Percentiles rank a stretch among this genome's conserved stretches.
Conservation (phyloP, 1,139 yeast species). For the Dujonia santamariae region DNA sequence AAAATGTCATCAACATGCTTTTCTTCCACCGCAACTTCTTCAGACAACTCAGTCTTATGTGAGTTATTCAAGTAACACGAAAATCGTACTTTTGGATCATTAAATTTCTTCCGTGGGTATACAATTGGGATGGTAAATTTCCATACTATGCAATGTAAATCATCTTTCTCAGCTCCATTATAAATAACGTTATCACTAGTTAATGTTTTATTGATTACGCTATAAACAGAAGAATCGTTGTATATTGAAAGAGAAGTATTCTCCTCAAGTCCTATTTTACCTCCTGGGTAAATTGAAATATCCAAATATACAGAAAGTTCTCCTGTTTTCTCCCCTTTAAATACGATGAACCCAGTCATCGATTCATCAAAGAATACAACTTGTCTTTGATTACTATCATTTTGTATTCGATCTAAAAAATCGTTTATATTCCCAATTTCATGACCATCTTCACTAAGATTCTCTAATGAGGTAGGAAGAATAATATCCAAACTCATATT, state of each 20-base stretch:
- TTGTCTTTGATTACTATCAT: constrained; percentile 6
- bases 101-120: constrained; percentile 35
- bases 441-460: not conserved
- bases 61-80: constrained; percentile 18
- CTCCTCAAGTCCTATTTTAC: constrained; percentile 12
- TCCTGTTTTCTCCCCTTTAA: constrained; percentile 13
- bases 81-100: constrained; percentile 28
- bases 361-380: constrained; percentile 39
- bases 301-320: constrained; percentile 21
- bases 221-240: too few relatives aligned
- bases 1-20: constrained; percentile 9
- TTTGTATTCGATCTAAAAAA: not conserved
- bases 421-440: not conserved
- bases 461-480: constrained; percentile 6
- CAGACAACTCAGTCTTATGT: constrained; percentile 3
- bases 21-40: not conserved
- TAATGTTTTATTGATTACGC: constrained; percentile 16
- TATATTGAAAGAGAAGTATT: too few relatives aligned
- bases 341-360: constrained; percentile 31
- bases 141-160: constrained; percentile 23
- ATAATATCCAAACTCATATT: constrained; percentile 4
- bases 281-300: constrained; percentile 26
- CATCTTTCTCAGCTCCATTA: not conserved
- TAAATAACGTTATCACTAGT: constrained; percentile 14
- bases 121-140: constrained; percentile 31